Base-by-base conservation (phyloP, 1,284 basidiomycete species). In the Leccinum pachyderme region DNA sequence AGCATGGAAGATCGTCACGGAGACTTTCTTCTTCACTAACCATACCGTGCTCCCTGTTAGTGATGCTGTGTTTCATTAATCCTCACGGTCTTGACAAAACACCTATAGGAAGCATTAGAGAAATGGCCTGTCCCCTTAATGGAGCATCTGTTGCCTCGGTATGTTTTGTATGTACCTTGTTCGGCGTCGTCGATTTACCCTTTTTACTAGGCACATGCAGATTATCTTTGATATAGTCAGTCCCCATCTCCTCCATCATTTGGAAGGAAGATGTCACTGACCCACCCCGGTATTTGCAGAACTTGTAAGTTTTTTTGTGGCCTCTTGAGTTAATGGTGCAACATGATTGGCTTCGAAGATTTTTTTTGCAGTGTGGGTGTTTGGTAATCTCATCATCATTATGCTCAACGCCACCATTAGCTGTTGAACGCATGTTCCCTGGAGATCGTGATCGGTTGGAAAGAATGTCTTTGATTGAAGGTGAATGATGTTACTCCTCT, bases 1-100 rank as follows among this genome's bases (percentile, higher is more conserved):
- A 11, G 93, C 95, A 1, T 97, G 95, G 95, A 74, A 80, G 28
- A 92, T 97, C 63, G 85, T 87, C 43, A 92, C 84, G 49, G 87
- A 89, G 71, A 92, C 90, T 6, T 95, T 96, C 76, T 93, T 91
- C 71, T 97, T 93, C 77, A 96, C 94, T 18, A 96, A 95, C 70
- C 93, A 95, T 73, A 93, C 91, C 3, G 90, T 93, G 33, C 75
- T 90, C 13, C 87, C 87, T 33, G 87, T 84, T 32, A 44, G 83
- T 75, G 11, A 32, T 39, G 12, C n/a, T 9, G 24, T 24, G 3
- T 2, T 29, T 18, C 18, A 2, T 47, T 15, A n/a, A 18, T 15
- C 15, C 11, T 45, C 9, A 2, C 24, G 7, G 6, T 7, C 29
- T 45, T 59, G 39, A 58, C 28, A 15, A 51, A 4, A 15, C 52